Percentiles rank a stretch among this genome's conserved stretches.
Conservation (phyloP, 1,284 basidiomycete genomes). For the Moesziomyces globuligerus region DNA sequence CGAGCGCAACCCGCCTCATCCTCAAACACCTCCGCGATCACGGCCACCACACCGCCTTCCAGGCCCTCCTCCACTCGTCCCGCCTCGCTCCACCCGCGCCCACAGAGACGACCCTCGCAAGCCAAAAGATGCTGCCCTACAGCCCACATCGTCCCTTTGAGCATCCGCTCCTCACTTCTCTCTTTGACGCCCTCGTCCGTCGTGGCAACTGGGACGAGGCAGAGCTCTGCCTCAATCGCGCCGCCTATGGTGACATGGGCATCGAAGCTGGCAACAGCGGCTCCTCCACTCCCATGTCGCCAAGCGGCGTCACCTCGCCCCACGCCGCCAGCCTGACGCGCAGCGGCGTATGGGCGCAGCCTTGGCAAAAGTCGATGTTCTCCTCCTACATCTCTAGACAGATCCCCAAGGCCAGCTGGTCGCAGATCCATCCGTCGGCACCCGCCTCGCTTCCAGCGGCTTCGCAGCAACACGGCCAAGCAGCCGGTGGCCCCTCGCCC, state of each 20-base stretch:
- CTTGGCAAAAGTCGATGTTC: slow-evolving; percentile 53
- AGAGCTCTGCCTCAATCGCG: slow-evolving; percentile 69
- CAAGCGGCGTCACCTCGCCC: slow-evolving; percentile 18
- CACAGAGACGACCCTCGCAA: neutral
- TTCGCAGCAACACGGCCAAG: neutral
- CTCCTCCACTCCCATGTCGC: slow-evolving; percentile 32
- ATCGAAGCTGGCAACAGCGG: slow-evolving; percentile 18
- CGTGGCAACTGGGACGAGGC: slow-evolving; percentile 75
- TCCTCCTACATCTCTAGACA: slow-evolving; percentile 51
- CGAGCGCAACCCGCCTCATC: slow-evolving; percentile 57
- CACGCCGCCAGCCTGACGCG: slow-evolving; percentile 29
- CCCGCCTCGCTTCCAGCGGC: slow-evolving; percentile 6
- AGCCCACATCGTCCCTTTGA: slow-evolving; percentile 70
- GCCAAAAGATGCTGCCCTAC: slow-evolving; percentile 23
- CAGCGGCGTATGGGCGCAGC: slow-evolving; percentile 36
- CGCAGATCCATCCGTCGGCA: slow-evolving; percentile 34
- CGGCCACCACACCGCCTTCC: slow-evolving; percentile 76
- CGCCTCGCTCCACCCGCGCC: slow-evolving; percentile 24
- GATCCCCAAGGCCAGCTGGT: slow-evolving; percentile 51
- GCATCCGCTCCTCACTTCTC: slow-evolving; percentile 76
- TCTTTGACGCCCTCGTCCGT: slow-evolving; percentile 76
- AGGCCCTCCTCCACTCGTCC: slow-evolving; percentile 47
- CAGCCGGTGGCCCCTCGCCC: neutral
- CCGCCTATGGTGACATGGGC: slow-evolving; percentile 45
- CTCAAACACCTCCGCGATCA: slow-evolving; percentile 82